Conservation (phyloP, 2,329 filamentous ascomycete genomes). For the Pseudogymnoascus sp. region DNA sequence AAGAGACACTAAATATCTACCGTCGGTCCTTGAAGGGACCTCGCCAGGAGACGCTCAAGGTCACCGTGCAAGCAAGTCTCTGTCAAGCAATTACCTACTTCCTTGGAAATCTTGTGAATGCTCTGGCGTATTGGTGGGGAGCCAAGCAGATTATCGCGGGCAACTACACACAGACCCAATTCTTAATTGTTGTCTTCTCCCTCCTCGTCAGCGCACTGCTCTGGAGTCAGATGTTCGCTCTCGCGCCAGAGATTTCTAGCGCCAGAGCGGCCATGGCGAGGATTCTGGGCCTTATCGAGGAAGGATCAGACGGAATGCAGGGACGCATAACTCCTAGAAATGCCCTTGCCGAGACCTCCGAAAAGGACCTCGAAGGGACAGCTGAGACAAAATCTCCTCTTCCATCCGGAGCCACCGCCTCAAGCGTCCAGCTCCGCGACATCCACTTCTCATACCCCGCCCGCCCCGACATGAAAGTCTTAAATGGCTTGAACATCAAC, state of each 20-base stretch:
- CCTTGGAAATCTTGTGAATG: slow-evolving; percentile 59
- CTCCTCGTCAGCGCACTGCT: slow-evolving; percentile 65
- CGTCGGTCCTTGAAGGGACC: slow-evolving; percentile 42
- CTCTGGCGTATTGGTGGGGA: slow-evolving; percentile 74
- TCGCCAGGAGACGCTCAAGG: slow-evolving; percentile 44
- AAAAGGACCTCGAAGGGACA: slow-evolving; percentile 33
- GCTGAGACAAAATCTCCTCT: slow-evolving; percentile 21
- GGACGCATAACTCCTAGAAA: slow-evolving; percentile 13
- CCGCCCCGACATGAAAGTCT: slow-evolving; percentile 47
- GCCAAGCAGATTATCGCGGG: slow-evolving; percentile 60
- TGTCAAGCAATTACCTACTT: slow-evolving; percentile 54
- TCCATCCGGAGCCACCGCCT: slow-evolving; percentile 26
- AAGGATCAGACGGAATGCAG: slow-evolving; percentile 29
- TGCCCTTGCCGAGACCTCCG: background rate
- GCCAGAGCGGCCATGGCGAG: slow-evolving; percentile 53
- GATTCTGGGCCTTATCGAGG: slow-evolving; percentile 43
- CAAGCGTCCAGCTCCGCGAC: slow-evolving; percentile 45
- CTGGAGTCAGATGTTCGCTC: slow-evolving; percentile 66
- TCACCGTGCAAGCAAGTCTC: slow-evolving; percentile 43
- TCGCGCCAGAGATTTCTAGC: slow-evolving; percentile 63
- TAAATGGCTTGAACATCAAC: slow-evolving; percentile 47
- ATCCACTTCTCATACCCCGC: slow-evolving; percentile 60
- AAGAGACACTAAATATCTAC: slow-evolving; percentile 46
- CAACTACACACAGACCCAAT: slow-evolving; percentile 54
- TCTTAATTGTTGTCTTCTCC: slow-evolving; percentile 64